These are phyloP conservation scores for Lipomyces mesembrius DNA, from an alignment of 805 yeast genomes.

Conservation along the genomic window DNA sequence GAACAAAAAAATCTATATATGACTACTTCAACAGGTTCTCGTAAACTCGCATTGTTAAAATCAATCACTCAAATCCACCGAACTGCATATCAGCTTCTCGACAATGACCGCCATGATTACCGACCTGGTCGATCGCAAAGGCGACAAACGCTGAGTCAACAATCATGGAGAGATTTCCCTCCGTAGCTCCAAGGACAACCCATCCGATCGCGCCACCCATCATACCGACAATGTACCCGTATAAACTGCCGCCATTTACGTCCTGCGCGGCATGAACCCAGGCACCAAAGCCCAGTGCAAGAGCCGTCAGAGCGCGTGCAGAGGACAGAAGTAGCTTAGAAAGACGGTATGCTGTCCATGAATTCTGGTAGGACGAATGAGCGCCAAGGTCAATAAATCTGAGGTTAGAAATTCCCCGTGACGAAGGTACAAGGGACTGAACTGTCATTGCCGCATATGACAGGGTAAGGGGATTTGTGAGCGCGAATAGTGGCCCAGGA, in stretches of 20 bases:
- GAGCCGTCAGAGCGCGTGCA: slow-evolving; percentile 47
- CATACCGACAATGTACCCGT: slow-evolving; percentile 50
- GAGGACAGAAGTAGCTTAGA: slow-evolving; percentile 48
- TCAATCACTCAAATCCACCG: slow-evolving; percentile 26
- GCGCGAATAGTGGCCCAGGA: slow-evolving; percentile 41
- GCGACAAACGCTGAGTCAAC: slow-evolving; percentile 44
- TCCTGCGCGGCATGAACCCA: slow-evolving; percentile 50
- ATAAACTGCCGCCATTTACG: slow-evolving; percentile 45
- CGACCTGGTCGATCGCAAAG: slow-evolving; percentile 45
- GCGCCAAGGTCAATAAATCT: slow-evolving; percentile 32
- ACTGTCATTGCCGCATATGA: slow-evolving; percentile 47
- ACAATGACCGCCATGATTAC: slow-evolving; percentile 42
- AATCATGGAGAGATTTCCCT: slow-evolving; percentile 48
- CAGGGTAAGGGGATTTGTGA: slow-evolving; percentile 48
- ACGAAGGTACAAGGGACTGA: slow-evolving; percentile 45
- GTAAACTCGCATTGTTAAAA: neutral
- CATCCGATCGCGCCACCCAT: slow-evolving; percentile 50
- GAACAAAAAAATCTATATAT: neutral
- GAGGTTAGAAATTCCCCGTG: slow-evolving; percentile 40
- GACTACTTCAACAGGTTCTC: neutral
- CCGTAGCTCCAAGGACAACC: slow-evolving; percentile 52
- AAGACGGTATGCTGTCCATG: slow-evolving; percentile 47
- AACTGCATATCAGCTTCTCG: slow-evolving; percentile 42
- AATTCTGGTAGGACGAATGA: slow-evolving; percentile 28
- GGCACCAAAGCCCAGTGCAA: slow-evolving; percentile 47